Conservation (phyloP, 441 rosid genomes). For the Erodium moschatum region DNA sequence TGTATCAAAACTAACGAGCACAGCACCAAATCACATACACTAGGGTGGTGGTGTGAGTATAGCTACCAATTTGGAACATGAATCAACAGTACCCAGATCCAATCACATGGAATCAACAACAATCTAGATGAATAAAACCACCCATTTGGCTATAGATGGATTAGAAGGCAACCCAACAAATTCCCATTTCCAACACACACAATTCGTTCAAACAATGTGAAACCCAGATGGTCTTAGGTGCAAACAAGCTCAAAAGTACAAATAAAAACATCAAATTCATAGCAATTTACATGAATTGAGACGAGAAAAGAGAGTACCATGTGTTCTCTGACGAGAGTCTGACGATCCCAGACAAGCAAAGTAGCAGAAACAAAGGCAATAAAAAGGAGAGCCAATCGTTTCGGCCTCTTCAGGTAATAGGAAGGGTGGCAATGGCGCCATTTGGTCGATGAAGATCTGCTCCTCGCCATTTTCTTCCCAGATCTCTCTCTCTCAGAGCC, state of each 20-base stretch:
- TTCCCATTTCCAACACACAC: not conserved
- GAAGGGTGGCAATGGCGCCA: conserved; percentile 70
- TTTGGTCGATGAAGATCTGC: conserved; percentile 33
- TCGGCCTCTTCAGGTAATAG: conserved; percentile 79
- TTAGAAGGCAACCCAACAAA: not conserved
- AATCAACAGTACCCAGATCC: not conserved
- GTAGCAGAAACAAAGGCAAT: conserved; percentile 55
- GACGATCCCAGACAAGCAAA: conserved; percentile 82
- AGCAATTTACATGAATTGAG: not conserved
- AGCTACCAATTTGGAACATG: not conserved
- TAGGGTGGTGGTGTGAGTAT: not conserved
- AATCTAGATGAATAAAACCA: not conserved
- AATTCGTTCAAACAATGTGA: not conserved
- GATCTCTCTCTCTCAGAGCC: not conserved
- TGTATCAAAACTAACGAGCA: not conserved
- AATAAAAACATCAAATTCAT: not conserved
- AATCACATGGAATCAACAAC: not conserved
- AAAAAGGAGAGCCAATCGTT: conserved; percentile 73
- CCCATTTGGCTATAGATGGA: not conserved
- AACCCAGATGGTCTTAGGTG: not conserved
- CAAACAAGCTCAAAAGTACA: not conserved
- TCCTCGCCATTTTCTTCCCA: conserved; percentile 24
- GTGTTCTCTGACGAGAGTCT: conserved; percentile 65
- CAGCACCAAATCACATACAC: not conserved
- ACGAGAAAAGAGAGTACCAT: conserved; percentile 35